Evolutionary conservation across 148 eudicot species (phyloP).

Genomic region (Rhododendron kiyosumense): DNA sequence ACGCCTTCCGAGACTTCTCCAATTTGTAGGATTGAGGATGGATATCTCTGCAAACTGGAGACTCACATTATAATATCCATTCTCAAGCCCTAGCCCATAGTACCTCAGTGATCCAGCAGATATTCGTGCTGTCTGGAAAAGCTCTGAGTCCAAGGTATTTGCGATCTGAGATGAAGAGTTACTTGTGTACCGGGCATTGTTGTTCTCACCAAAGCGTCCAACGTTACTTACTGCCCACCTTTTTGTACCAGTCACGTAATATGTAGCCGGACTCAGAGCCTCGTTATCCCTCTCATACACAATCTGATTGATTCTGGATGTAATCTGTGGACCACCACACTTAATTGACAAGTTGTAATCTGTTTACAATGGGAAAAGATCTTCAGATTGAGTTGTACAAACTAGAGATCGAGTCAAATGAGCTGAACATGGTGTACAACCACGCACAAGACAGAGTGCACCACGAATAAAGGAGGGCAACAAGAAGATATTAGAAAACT

Average conservation of each 20-base stretch:
- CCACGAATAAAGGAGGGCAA: not conserved
- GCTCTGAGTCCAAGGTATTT: conserved; percentile 52
- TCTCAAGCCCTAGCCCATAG: conserved; percentile 74
- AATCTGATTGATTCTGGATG: conserved; percentile 26
- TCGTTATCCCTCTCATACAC: conserved; percentile 49
- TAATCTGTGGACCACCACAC: conserved; percentile 64
- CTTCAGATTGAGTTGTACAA: not conserved
- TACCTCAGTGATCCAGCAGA: conserved; percentile 81
- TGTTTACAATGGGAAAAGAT: conserved; percentile 18
- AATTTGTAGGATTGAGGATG: conserved; percentile 28
- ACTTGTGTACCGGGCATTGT: conserved; percentile 27
- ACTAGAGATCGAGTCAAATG: conserved; percentile 16
- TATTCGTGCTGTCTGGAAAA: conserved; percentile 60
- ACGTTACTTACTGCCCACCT: conserved; percentile 85
- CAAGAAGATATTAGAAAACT: not conserved
- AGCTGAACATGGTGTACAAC: not conserved
- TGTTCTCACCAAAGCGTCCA: conserved; percentile 42
- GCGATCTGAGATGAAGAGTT: conserved; percentile 34
- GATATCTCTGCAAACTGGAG: conserved; percentile 68
- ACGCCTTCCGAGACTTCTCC: conserved; percentile 73
- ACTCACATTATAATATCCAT: conserved; percentile 66
- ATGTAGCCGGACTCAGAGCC: conserved; percentile 62
- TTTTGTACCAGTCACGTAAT: conserved; percentile 28
- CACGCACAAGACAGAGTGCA: not conserved
- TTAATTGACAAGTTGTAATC: conserved; percentile 69